Evolutionary conservation across 164 flowering plant species (phyloP), one percentile per base, ranked within the genome.

Genomic region (Cinnamomum micranthum): DNA sequence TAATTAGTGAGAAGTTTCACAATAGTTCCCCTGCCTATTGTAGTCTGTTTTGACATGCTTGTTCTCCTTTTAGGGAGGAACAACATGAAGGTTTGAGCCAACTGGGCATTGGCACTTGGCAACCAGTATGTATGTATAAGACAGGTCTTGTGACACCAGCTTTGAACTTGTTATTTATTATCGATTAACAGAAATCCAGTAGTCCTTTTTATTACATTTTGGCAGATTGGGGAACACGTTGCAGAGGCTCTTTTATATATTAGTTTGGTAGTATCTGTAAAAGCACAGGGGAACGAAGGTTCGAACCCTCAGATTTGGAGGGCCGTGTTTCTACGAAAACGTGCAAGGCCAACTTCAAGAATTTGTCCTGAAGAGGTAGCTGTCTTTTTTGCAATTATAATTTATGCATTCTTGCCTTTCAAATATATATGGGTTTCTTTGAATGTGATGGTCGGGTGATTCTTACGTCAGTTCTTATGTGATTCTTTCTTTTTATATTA

Each of bases 171-270:
- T 2, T 6, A 12, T 6, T 20, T 20, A 9, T 11, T 2, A 20
- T 62, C 23, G 10, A 2, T 62, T 20, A 7, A 1, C n/a, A n/a
- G n/a, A n/a, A n/a, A 68, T 17, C 22, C 27, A 68, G 50, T 41
- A n/a, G 1, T 68, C 71, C 5, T 65, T 41, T 24, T n/a, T 50
- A 25, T 74, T 80, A 75, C 85, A 92, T 97, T 94, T 75, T 82
- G 82, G 70, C 88, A 87, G 77, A 97, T 97, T 3, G 83, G 97
- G 75, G 98, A 94, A 68, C 98, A 94, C 78, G 94, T 94, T 25
- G 94, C 94, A 20, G 98, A 94, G 84, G 91, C 94, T 6, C 78
- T 94, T 12, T 76, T 90, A 70, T 95, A 87, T 72, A 85, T 94
- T 79, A 80, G 90, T 1, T 78, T 94, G 77, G 83, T 83, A 28